Base-by-base conservation (phyloP, 2,329 filamentous ascomycete genomes). In the Trichoderma sp. region DNA sequence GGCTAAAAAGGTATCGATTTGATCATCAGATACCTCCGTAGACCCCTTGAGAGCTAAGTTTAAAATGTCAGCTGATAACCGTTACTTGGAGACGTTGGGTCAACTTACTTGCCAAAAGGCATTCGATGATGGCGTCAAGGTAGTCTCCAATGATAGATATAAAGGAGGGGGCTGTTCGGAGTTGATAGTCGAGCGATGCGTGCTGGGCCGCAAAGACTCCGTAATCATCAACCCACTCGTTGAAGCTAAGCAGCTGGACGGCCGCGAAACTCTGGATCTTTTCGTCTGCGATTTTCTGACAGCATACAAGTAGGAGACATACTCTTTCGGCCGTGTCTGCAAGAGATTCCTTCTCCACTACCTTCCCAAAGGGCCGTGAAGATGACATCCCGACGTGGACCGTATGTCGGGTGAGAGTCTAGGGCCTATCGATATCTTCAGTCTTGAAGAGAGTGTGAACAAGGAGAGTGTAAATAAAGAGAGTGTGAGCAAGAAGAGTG, bases 81-180 rank as follows among this genome's bases (percentile, higher is more conserved):
- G 3, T n/a, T 9, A 6, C 39, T 47, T 47, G 15, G 1, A 47
- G 39, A 47, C 4, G 6, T 4, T 47, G 8, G 18, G 18, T 3
- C 39, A n/a, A 9, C 39, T 47, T 47, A 47, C 39, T 4, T 9
- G 18, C 18, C 7, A 47, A 47, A 47, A 47, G 15, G 39, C 1
- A 3, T n/a, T 4, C 3, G 18, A 6, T 9, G 7, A 47, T 2
- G 4, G 18, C 9, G 1, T n/a, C 3, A 47, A 47, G 39, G 18
- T 4, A 1, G 3, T 3, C 1, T 47, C 0, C 39, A 18, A 47
- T 3, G 4, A 3, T 1, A 3, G 6, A 2, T 47, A 1, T 47
- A 6, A 9, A 9, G 6, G 4, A 0, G 3, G 15, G 39, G 1
- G 15, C 3, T 18, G 39, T 47, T n/a, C 7, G 39, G 6, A 47